Conservation (phyloP, 352 stramenopile species). For the Globisporangium echinulatum region DNA sequence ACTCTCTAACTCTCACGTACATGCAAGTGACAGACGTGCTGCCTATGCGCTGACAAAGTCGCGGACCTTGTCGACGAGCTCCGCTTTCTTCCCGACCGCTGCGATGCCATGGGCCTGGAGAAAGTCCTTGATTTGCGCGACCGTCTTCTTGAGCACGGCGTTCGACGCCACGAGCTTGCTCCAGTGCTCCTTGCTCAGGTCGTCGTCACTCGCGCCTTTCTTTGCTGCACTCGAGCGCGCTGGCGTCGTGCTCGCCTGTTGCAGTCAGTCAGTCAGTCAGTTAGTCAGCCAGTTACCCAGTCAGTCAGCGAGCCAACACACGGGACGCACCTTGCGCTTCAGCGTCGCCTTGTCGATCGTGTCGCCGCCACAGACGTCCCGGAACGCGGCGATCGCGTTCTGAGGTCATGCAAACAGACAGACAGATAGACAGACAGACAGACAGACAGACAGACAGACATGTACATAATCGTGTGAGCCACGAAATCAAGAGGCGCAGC, state of each 20-base stretch:
- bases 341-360: constrained; percentile 37
- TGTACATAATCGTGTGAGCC: neutral
- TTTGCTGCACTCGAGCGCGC: constrained; percentile 21
- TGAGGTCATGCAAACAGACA: constrained; percentile 9
- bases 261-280: neutral
- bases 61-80: constrained; percentile 48
- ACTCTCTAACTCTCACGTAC: neutral
- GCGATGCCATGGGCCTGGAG: constrained; percentile 38
- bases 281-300: no score
- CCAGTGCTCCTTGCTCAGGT: constrained; percentile 49
- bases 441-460: neutral
- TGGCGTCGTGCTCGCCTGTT: constrained; percentile 21
- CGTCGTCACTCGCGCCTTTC: constrained; percentile 34
- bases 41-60: constrained; percentile 29
- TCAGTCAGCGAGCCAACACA: neutral
- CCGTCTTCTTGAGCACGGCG: constrained; percentile 65
- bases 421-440: neutral
- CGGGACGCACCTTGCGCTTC: constrained; percentile 41
- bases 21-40: neutral
- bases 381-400: constrained; percentile 39
- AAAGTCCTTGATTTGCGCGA: constrained; percentile 66
- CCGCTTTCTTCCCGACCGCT: constrained; percentile 47
- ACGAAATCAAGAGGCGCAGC: neutral
- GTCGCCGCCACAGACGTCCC: constrained; percentile 42
- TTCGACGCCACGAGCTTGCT: constrained; percentile 31